Evolutionary conservation across 495 filamentous ascomycete genomes (phyloP).

Genomic region (Aspergillus mulundensis): DNA sequence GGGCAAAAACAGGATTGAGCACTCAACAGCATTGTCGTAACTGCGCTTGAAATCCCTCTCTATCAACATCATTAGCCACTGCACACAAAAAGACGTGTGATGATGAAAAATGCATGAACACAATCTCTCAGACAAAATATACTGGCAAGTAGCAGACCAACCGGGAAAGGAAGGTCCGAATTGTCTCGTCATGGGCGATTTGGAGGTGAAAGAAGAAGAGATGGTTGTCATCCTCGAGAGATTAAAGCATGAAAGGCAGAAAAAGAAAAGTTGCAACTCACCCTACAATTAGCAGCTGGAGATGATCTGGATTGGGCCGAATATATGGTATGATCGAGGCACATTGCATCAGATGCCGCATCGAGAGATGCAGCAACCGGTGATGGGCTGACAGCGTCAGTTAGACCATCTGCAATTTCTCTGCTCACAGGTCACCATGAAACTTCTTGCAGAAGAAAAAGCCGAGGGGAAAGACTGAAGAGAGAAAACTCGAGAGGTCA

Average conservation of each 20-base stretch:
- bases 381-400: conserved; percentile 3
- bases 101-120: background rate
- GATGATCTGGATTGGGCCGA: conserved; percentile 23
- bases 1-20: background rate
- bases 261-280: conserved; percentile 27
- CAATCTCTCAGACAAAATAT: conserved; percentile 78
- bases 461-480: conserved; percentile 11
- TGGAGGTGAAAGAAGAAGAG: conserved; percentile 88
- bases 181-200: conserved; percentile 91
- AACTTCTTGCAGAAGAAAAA: background rate
- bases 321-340: conserved; percentile 16
- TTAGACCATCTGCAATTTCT: background rate
- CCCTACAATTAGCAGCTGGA: conserved; percentile 13
- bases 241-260: conserved; percentile 5
- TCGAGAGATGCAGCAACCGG: background rate
- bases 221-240: conserved; percentile 77
- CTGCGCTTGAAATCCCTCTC: background rate
- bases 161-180: conserved; percentile 63
- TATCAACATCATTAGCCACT: conserved; percentile 9
- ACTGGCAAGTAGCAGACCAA: conserved; percentile 97
- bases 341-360: background rate
- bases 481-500: background rate
- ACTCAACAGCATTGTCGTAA: background rate
- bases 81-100: background rate
- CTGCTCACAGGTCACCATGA: too few species aligned